Evolutionary conservation across 176 grass and related monocot species (phyloP).

Genomic region (Dendrocalamus sinicus): DNA sequence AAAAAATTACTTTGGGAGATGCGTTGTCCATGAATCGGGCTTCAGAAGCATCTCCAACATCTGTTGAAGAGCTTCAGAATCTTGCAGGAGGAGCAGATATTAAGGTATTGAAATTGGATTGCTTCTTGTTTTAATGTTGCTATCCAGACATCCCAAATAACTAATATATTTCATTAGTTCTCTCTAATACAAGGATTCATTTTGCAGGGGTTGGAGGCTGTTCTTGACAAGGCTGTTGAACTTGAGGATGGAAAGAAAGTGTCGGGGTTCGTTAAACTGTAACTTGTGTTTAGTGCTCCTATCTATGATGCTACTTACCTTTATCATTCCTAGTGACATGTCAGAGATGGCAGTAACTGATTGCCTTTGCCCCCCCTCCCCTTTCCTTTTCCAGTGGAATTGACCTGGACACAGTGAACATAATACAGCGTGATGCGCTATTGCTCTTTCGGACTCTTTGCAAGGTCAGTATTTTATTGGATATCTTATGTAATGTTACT

Average conservation of each 20-base stretch:
- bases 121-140: slow-evolving; percentile 36
- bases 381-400: slow-evolving; percentile 65
- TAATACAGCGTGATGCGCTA: slow-evolving; percentile 88
- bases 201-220: slow-evolving; percentile 94
- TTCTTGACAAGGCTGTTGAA: slow-evolving; percentile 96
- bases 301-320: slow-evolving; percentile 31
- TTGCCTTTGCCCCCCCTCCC: not conserved
- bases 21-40: slow-evolving; percentile 65
- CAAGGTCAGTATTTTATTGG: slow-evolving; percentile 68
- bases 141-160: slow-evolving; percentile 18
- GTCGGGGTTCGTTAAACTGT: slow-evolving; percentile 62
- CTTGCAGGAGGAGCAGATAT: slow-evolving; percentile 98
- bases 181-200: slow-evolving; percentile 42
- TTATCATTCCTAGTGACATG: slow-evolving; percentile 28
- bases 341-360: slow-evolving; percentile 20
- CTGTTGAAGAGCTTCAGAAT: slow-evolving; percentile 96
- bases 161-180: slow-evolving; percentile 29
- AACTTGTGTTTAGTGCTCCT: slow-evolving; percentile 38
- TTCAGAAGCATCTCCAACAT: slow-evolving; percentile 70
- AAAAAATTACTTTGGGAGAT: slow-evolving; percentile 77
- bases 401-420: slow-evolving; percentile 85
- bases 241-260: slow-evolving; percentile 97
- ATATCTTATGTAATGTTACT: slow-evolving; percentile 39
- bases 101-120: slow-evolving; percentile 62
- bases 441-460: slow-evolving; percentile 96